phyloP scores from a whole-genome alignment of 371 early-diverging fungal genomes.

The Apophysomyces variabilis region DNA sequence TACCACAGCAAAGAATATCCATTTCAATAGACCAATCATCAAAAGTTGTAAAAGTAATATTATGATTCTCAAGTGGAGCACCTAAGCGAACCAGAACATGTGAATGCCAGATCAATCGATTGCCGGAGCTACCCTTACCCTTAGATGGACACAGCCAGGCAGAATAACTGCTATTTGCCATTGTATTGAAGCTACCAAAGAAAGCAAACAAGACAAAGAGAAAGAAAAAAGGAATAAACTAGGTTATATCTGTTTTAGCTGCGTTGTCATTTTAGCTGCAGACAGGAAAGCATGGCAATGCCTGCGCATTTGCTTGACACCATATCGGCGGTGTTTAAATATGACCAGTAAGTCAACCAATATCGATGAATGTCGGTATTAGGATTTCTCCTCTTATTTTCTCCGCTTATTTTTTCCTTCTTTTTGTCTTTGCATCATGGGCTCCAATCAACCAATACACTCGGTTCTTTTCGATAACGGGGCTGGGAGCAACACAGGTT shows the following conservation, averaged over 20 bases:
- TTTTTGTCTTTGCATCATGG: constrained; percentile 23
- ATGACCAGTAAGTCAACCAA: too few species aligned
- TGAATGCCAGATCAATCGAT: background rate
- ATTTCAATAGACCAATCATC: constrained; percentile 60
- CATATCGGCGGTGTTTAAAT: too few species aligned
- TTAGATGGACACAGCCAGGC: background rate
- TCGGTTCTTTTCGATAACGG: constrained; percentile 59
- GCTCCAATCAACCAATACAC: constrained; percentile 49
- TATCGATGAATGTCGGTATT: background rate
- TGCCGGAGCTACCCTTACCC: background rate
- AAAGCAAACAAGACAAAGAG: background rate
- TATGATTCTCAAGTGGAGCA: constrained; percentile 22
- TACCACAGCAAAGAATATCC: constrained; percentile 62
- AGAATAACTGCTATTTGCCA: background rate
- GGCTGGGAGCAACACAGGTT: constrained; percentile 34
- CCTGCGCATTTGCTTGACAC: too few species aligned
- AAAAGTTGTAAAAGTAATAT: constrained; percentile 32
- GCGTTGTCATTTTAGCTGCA: too few species aligned
- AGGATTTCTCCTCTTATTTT: background rate
- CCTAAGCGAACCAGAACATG: constrained; percentile 3
- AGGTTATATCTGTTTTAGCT: background rate
- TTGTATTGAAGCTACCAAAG: background rate
- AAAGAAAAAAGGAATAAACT: background rate
- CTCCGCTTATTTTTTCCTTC: background rate
- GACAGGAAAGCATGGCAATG: background rate